phyloP scores from a whole-genome alignment of 257 asterid species.

The Salvia hispanica region DNA sequence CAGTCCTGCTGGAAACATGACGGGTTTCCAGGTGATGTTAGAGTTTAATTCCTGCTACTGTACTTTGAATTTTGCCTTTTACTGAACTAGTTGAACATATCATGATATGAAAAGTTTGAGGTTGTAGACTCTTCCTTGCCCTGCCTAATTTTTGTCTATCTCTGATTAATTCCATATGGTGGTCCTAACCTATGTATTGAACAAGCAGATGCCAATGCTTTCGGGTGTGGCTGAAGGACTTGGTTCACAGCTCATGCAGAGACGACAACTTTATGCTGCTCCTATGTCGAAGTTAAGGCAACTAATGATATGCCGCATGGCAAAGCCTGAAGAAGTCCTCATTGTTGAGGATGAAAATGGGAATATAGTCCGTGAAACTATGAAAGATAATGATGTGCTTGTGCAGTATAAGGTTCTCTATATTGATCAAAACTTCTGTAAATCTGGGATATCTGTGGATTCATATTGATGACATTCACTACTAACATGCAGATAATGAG shows the following conservation, averaged over 20 bases:
- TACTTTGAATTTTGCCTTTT: slow-evolving; percentile 3
- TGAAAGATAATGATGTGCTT: slow-evolving; percentile 98
- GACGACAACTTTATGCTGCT: slow-evolving; percentile 82
- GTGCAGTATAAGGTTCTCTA: slow-evolving; percentile 85
- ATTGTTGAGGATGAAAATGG: slow-evolving; percentile 99
- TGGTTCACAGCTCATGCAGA: slow-evolving; percentile 76
- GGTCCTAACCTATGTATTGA: slow-evolving; percentile 35
- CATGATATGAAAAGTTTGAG: neutral
- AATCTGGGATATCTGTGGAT: slow-evolving; percentile 15
- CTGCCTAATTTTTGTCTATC: neutral
- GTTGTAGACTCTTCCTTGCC: neutral
- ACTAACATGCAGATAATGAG: slow-evolving; percentile 80
- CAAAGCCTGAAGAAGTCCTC: slow-evolving; percentile 98
- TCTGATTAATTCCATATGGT: neutral
- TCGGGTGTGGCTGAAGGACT: slow-evolving; percentile 76
- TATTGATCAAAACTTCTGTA: slow-evolving; percentile 6
- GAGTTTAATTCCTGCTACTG: slow-evolving; percentile 7
- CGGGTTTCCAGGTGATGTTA: slow-evolving; percentile 78
- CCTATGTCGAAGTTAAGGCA: slow-evolving; percentile 94
- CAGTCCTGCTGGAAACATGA: slow-evolving; percentile 66
- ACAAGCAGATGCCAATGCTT: slow-evolving; percentile 62
- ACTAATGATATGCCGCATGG: slow-evolving; percentile 98
- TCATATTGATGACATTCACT: slow-evolving; percentile 18
- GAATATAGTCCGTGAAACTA: slow-evolving; percentile 95
- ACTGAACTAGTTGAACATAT: neutral